phyloP scores from a whole-genome alignment of 2,329 filamentous ascomycete genomes.

The Colletotrichum coccodes region DNA sequence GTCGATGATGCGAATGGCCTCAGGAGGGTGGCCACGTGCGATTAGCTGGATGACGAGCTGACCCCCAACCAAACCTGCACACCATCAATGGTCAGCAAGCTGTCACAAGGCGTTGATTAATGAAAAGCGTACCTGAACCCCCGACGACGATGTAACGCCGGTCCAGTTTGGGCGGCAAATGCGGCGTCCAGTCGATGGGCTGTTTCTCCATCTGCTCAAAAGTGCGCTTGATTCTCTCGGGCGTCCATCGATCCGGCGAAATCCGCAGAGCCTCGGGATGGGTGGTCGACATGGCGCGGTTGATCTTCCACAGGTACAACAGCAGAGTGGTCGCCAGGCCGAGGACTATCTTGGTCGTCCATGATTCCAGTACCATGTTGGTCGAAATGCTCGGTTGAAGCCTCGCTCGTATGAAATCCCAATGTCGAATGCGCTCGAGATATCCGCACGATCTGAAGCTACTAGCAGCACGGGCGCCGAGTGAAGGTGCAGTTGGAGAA shows the following conservation, averaged over 20 bases:
- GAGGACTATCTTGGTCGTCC: conserved; percentile 11
- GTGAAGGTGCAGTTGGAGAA: background rate
- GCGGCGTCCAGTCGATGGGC: conserved; percentile 49
- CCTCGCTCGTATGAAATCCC: background rate
- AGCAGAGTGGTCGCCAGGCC: conserved; percentile 28
- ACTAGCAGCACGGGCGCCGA: background rate
- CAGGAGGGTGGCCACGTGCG: conserved; percentile 59
- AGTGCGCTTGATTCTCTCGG: conserved; percentile 45
- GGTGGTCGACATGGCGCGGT: conserved; percentile 46
- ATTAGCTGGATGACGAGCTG: conserved; percentile 65
- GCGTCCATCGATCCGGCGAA: conserved; percentile 48
- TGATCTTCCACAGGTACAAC: conserved; percentile 49
- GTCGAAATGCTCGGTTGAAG: background rate
- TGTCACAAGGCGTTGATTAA: background rate
- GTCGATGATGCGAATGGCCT: conserved; percentile 64
- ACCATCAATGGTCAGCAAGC: background rate
- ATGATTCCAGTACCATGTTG: conserved; percentile 21
- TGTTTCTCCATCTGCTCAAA: conserved; percentile 46
- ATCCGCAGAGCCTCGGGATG: conserved; percentile 47
- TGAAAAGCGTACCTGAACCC: conserved; percentile 51
- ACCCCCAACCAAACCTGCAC: conserved; percentile 62
- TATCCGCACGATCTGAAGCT: background rate
- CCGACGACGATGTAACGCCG: conserved; percentile 57
- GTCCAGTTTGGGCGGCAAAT: conserved; percentile 50
- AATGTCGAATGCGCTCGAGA: background rate